Percentiles rank a stretch among this genome's conserved stretches.
phyloP scores from a whole-genome alignment of 129 eudicot species.

The Kitagawia praeruptora region DNA sequence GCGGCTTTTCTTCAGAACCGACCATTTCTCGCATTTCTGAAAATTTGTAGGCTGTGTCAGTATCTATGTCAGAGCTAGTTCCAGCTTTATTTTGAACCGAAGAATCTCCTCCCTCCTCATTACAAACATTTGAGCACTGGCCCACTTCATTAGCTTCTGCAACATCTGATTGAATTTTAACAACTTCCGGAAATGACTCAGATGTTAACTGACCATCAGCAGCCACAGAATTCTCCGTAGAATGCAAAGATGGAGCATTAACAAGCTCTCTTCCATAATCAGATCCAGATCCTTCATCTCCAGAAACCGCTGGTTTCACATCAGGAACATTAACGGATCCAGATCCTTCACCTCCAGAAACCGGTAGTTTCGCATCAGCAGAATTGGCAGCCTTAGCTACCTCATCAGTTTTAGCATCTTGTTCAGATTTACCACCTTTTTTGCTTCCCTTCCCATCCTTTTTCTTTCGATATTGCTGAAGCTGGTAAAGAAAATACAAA shows the following conservation, averaged over 20 bases:
- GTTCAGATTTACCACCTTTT: slow-evolving; percentile 55
- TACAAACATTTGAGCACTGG: slow-evolving; percentile 6
- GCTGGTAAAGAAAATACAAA: slow-evolving; percentile 38
- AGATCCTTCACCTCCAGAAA: slow-evolving; percentile 30
- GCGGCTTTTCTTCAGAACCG: slow-evolving; percentile 19
- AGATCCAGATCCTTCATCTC: slow-evolving; percentile 20
- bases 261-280: slow-evolving; percentile 22
- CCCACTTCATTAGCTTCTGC: slow-evolving; percentile 21
- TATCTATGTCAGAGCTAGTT: slow-evolving; percentile 15
- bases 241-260: slow-evolving; percentile 17
- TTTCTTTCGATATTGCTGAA: slow-evolving; percentile 88
- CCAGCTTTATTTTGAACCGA: slow-evolving; percentile 18
- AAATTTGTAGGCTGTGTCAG: slow-evolving; percentile 15
- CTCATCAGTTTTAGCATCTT: slow-evolving; percentile 26
- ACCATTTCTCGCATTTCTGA: slow-evolving; percentile 18
- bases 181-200: slow-evolving; percentile 14
- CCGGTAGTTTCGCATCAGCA: slow-evolving; percentile 21
- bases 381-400: slow-evolving; percentile 23
- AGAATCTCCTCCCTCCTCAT: slow-evolving; percentile 17
- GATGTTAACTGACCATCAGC: slow-evolving; percentile 20
- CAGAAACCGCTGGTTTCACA: slow-evolving; percentile 27
- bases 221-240: slow-evolving; percentile 17
- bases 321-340: slow-evolving; percentile 20
- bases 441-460: slow-evolving; percentile 81
- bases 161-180: slow-evolving; percentile 23